Conservation (phyloP, 2,329 filamentous ascomycete genomes). For the Colletotrichum sidae region DNA sequence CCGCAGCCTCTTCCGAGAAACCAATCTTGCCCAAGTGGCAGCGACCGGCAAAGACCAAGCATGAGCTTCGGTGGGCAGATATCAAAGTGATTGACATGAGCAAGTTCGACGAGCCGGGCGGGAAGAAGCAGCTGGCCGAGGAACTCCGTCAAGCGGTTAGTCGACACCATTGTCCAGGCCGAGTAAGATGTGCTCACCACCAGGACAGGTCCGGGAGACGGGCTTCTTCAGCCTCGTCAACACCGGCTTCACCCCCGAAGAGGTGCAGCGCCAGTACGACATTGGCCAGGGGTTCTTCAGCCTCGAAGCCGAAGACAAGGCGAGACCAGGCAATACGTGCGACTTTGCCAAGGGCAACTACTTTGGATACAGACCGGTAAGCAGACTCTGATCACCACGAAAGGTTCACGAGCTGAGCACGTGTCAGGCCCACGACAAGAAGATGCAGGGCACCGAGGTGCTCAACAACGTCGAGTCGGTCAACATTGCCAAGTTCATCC, state of each 20-base stretch:
- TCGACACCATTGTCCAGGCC: constrained; percentile 30
- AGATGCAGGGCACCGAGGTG: constrained; percentile 41
- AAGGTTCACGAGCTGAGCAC: constrained; percentile 2
- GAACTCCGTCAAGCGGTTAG: constrained; percentile 62
- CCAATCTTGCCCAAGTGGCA: constrained; percentile 42
- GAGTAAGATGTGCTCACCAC: not conserved
- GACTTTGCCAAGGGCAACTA: constrained; percentile 59
- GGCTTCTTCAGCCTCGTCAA: constrained; percentile 68
- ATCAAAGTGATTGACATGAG: constrained; percentile 64
- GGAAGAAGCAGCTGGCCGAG: constrained; percentile 62
- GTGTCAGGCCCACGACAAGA: constrained; percentile 48
- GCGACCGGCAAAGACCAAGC: constrained; percentile 43
- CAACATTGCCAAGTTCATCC: constrained; percentile 64
- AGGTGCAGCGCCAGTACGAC: constrained; percentile 65
- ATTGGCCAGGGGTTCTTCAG: constrained; percentile 64
- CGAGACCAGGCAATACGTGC: constrained; percentile 59
- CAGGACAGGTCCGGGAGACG: constrained; percentile 42
- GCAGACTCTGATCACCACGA: not conserved
- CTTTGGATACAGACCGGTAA: constrained; percentile 57
- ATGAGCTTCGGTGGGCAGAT: constrained; percentile 58
- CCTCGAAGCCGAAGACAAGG: constrained; percentile 57
- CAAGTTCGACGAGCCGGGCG: constrained; percentile 60
- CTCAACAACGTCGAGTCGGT: constrained; percentile 65
- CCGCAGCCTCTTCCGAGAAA: constrained; percentile 20
- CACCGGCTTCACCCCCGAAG: constrained; percentile 62